Conservation (phyloP, 2,329 filamentous ascomycete genomes). For the Colletotrichum orchidophilum region DNA sequence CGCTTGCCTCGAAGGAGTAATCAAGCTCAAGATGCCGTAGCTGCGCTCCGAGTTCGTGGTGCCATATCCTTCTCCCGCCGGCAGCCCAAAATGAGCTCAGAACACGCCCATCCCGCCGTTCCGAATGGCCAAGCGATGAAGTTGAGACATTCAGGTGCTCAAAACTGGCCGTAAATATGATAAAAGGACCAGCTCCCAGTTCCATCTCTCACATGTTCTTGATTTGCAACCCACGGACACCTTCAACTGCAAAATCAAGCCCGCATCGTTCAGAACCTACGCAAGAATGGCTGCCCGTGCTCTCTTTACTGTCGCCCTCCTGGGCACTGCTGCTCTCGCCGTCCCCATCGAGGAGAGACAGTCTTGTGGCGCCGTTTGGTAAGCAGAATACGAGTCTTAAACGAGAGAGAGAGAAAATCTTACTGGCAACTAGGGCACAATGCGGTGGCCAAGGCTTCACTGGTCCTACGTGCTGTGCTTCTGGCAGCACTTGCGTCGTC, state of each 20-base stretch:
- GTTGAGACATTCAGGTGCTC: neutral
- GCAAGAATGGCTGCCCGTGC: constrained; percentile 29
- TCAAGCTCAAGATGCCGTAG: constrained; percentile 15
- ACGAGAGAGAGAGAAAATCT: constrained; percentile 16
- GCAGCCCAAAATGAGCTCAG: neutral
- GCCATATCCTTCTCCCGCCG: neutral
- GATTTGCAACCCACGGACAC: neutral
- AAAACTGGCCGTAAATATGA: neutral
- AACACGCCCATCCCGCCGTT: constrained; percentile 19
- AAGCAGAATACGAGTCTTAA: constrained; percentile 25
- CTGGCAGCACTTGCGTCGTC: constrained; percentile 49
- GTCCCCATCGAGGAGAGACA: constrained; percentile 54
- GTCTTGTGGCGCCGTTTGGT: constrained; percentile 46
- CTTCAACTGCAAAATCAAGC: neutral
- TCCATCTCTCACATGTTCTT: neutral
- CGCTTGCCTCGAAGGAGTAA: constrained; percentile 29
- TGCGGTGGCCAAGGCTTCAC: constrained; percentile 56
- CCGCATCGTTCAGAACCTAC: neutral
- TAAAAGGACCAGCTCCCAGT: constrained; percentile 14
- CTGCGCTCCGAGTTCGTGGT: constrained; percentile 11
- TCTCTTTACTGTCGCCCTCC: constrained; percentile 28
- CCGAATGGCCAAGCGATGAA: constrained; percentile 7
- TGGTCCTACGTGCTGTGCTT: constrained; percentile 55
- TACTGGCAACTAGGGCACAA: constrained; percentile 41
- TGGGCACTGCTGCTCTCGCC: constrained; percentile 45